Conservation (phyloP, 306 rosid genomes). For the Vicia faba region DNA sequence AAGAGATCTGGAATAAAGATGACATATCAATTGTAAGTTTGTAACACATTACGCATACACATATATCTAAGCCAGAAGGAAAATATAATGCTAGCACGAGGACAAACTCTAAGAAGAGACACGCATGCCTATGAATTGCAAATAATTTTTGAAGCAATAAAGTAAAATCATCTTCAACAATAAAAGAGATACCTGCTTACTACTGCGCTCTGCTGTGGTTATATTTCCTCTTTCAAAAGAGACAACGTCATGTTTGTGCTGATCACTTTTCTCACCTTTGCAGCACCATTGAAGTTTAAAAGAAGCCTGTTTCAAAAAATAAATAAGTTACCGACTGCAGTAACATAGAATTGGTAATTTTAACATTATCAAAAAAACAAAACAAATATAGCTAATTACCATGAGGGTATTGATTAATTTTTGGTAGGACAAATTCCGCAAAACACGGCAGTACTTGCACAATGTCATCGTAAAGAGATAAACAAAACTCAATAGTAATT, state of each 20-base stretch:
- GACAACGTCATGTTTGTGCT: slow-evolving; percentile 87
- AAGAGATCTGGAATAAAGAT: slow-evolving; percentile 74
- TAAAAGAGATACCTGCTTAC: slow-evolving; percentile 74
- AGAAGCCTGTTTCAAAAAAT: slow-evolving; percentile 64
- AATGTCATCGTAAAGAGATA: slow-evolving; percentile 22
- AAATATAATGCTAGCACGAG: too few relatives aligned
- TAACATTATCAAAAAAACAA: background rate
- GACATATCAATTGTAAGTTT: slow-evolving; percentile 35
- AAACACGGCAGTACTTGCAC: slow-evolving; percentile 31
- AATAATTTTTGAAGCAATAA: slow-evolving; percentile 29
- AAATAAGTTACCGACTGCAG: background rate
- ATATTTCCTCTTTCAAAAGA: slow-evolving; percentile 95
- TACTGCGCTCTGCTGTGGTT: slow-evolving; percentile 94
- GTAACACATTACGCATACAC: slow-evolving; percentile 28
- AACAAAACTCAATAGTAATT: slow-evolving; percentile 21
- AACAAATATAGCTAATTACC: slow-evolving; percentile 4
- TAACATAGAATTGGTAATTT: slow-evolving; percentile 23
- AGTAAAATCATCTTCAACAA: slow-evolving; percentile 33
- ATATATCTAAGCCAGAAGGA: too few relatives aligned
- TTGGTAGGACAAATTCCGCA: slow-evolving; percentile 31
- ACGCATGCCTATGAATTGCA: slow-evolving; percentile 5
- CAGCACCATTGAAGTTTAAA: slow-evolving; percentile 91
- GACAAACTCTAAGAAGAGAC: background rate
- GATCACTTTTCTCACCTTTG: slow-evolving; percentile 84
- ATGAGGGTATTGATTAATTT: slow-evolving; percentile 14